These are phyloP conservation scores for Epichloe bromicola DNA, from an alignment of 2,329 filamentous ascomycete species.

Conservation along the genomic window DNA sequence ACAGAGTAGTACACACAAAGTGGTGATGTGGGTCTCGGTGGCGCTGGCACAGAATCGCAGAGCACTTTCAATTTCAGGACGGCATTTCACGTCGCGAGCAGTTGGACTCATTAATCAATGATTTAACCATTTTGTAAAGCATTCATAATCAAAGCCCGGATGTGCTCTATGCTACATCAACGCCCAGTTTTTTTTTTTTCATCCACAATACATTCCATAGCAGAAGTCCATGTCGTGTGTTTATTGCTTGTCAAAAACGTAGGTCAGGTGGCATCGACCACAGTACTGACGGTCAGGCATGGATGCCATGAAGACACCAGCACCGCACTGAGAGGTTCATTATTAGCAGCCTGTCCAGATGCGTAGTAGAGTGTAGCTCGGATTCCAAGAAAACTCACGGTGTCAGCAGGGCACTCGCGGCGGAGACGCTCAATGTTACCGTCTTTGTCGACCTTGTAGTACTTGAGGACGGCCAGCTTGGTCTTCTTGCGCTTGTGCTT, in stretches of 20 bases:
- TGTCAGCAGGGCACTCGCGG: constrained; percentile 89
- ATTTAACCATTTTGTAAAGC: constrained; percentile 17
- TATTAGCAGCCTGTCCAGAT: not conserved
- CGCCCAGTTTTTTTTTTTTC: constrained; percentile 16
- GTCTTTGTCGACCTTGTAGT: constrained; percentile 99
- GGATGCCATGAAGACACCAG: constrained; percentile 99
- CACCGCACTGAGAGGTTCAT: constrained; percentile 60
- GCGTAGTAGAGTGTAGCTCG: not conserved
- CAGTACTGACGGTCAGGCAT: constrained; percentile 99
- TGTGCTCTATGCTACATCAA: constrained; percentile 32
- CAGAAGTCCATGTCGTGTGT: constrained; percentile 15
- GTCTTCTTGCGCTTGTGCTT: constrained; percentile 99
- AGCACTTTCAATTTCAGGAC: too few species aligned
- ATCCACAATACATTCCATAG: constrained; percentile 19
- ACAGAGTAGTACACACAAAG: too few species aligned
- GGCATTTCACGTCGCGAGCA: not conserved
- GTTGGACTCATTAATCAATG: not conserved
- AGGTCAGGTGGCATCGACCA: constrained; percentile 59
- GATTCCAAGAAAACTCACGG: constrained; percentile 44
- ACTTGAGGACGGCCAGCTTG: constrained; percentile 99
- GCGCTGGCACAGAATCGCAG: too few species aligned
- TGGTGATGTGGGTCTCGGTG: too few species aligned
- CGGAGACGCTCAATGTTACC: constrained; percentile 99
- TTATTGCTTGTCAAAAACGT: constrained; percentile 59
- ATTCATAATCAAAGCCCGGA: constrained; percentile 27